A percentile compares a stretch with the other conserved stretches of the same genome.
phyloP scores from a whole-genome alignment of 257 asterid genomes.

The Solanum paucissectum region DNA sequence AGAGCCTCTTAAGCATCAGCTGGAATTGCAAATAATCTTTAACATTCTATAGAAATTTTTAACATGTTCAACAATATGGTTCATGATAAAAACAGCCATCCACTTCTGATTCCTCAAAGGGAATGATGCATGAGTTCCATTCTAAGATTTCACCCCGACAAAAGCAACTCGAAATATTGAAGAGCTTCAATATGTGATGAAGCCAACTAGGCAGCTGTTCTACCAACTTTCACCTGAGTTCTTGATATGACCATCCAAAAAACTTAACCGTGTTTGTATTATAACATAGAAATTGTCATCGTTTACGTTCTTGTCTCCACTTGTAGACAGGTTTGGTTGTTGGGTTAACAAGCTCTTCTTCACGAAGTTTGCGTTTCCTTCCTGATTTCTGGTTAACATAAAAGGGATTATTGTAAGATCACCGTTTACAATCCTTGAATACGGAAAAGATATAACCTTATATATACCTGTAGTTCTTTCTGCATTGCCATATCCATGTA shows the following conservation, averaged over 20 bases:
- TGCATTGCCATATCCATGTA: conserved; percentile 74
- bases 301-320: conserved; percentile 67
- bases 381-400: conserved; percentile 58
- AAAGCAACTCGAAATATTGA: not conserved
- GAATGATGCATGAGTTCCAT: not conserved
- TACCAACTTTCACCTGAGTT: not conserved
- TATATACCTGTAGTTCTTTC: conserved; percentile 67
- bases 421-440: not conserved
- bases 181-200: not conserved
- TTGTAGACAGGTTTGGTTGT: conserved; percentile 53
- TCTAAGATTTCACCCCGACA: not conserved
- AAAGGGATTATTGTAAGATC: not conserved
- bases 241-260: not conserved
- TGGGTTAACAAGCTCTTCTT: conserved; percentile 61
- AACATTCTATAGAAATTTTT: not conserved
- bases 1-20: not conserved
- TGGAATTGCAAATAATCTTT: not conserved
- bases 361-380: conserved; percentile 72
- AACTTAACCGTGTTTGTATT: not conserved
- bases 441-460: not conserved
- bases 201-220: not conserved
- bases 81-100: not conserved
- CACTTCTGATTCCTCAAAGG: not conserved
- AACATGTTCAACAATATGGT: not conserved
- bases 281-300: conserved; percentile 17